A percentile compares a stretch with the other conserved stretches of the same genome.
These are phyloP conservation scores for Exophiala xenobiotica DNA, from an alignment of 2,329 filamentous ascomycete species.

Conservation along the genomic window DNA sequence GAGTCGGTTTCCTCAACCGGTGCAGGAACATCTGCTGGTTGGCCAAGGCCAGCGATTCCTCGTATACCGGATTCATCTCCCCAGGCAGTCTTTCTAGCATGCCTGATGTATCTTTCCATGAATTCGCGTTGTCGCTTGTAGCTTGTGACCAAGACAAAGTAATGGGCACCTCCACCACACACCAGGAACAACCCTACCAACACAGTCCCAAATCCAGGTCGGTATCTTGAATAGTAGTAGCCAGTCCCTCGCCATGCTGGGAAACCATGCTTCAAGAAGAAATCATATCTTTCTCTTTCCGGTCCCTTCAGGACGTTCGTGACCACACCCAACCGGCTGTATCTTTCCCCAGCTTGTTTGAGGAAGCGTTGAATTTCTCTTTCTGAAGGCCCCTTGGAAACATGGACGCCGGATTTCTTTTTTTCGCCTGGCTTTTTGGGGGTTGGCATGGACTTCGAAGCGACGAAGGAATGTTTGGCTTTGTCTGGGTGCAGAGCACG, in stretches of 20 bases:
- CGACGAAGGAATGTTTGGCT: conserved; percentile 77
- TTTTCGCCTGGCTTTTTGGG: conserved; percentile 52
- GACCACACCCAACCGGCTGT: conserved; percentile 80
- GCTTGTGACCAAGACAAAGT: conserved; percentile 77
- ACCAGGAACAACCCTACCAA: conserved; percentile 77
- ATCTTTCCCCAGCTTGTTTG: conserved; percentile 78
- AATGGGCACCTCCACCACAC: conserved; percentile 82
- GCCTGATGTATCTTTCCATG: conserved; percentile 84
- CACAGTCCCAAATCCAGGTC: conserved; percentile 84
- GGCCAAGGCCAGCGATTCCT: conserved; percentile 66
- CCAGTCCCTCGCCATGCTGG: conserved; percentile 95
- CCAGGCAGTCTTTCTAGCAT: conserved; percentile 86
- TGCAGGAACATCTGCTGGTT: conserved; percentile 34
- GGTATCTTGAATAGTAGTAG: conserved; percentile 95
- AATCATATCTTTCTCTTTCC: conserved; percentile 83
- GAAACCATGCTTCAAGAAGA: conserved; percentile 91
- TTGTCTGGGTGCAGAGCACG: conserved; percentile 90
- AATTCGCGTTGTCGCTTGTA: conserved; percentile 92
- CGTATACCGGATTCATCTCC: conserved; percentile 70
- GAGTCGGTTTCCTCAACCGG: conserved; percentile 48
- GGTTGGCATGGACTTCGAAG: conserved; percentile 61
- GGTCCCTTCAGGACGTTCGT: conserved; percentile 80
- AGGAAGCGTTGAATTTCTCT: conserved; percentile 74
- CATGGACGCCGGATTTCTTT: conserved; percentile 62
- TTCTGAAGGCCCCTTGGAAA: conserved; percentile 69